Conservation (phyloP, 208 protist genomes). For the Trypanosoma conorhini region DNA sequence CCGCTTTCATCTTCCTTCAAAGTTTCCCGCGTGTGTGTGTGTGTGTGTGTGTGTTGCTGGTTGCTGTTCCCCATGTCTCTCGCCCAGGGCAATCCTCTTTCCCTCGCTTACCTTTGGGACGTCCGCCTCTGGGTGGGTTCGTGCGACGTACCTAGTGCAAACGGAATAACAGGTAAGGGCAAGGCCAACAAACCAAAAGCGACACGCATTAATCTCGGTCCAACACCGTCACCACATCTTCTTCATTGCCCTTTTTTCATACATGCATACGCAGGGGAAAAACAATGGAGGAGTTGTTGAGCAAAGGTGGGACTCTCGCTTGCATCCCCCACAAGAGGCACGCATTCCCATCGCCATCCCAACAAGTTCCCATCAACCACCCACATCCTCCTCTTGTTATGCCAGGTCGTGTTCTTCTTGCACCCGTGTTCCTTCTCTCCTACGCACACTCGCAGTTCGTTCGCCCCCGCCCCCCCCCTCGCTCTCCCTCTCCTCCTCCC, state of each 20-base stretch:
- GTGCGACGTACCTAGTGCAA: not conserved
- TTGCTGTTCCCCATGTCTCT: not conserved
- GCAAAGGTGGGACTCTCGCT: not conserved
- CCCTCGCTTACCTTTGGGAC: not conserved
- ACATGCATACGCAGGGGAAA: not conserved
- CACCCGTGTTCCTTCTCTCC: not conserved
- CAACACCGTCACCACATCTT: not conserved
- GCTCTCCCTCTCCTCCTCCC: conserved; percentile 15
- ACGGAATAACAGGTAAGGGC: not conserved
- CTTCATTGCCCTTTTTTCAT: not conserved
- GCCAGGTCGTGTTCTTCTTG: not conserved
- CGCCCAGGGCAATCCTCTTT: not conserved
- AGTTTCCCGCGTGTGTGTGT: not conserved
- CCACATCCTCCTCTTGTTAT: not conserved
- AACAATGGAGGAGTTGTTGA: not conserved
- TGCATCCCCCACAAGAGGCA: not conserved
- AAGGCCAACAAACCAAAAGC: not conserved
- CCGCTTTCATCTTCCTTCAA: not conserved
- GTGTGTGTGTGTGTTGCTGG: not conserved
- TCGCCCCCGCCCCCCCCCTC: not conserved
- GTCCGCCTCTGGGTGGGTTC: not conserved
- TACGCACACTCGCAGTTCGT: not conserved
- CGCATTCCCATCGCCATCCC: not conserved
- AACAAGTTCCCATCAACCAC: not conserved
- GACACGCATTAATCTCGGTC: not conserved